These are phyloP conservation scores for Elsinoe australis DNA, from an alignment of 2,329 filamentous ascomycete species.

Conservation along the genomic window DNA sequence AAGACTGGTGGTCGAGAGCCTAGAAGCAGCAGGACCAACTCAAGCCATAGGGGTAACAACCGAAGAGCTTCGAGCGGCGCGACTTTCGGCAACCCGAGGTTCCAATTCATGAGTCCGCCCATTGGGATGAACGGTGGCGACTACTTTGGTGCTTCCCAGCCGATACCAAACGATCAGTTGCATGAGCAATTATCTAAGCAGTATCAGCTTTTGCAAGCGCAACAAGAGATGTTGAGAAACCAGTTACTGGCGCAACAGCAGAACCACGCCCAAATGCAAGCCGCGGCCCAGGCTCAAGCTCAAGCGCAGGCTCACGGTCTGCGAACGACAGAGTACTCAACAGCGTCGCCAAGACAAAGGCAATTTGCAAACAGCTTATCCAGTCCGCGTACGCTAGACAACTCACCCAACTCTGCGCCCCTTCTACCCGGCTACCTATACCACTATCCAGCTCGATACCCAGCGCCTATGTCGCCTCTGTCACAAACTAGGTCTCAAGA, in stretches of 20 bases:
- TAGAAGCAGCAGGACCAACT: slow-evolving; percentile 40
- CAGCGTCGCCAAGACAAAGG: slow-evolving; percentile 35
- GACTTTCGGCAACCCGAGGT: slow-evolving; percentile 36
- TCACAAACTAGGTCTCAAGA: slow-evolving; percentile 35
- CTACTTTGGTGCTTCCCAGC: slow-evolving; percentile 32
- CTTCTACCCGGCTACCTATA: slow-evolving; percentile 39
- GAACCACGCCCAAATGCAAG: slow-evolving; percentile 27
- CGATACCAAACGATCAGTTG: slow-evolving; percentile 33
- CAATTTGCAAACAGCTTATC: slow-evolving; percentile 27
- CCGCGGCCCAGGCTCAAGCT: slow-evolving; percentile 28
- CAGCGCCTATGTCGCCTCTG: slow-evolving; percentile 31
- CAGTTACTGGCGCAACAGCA: slow-evolving; percentile 40
- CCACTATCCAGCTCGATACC: slow-evolving; percentile 40
- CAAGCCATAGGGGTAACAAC: slow-evolving; percentile 42
- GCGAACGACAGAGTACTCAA: slow-evolving; percentile 24
- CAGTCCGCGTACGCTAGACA: slow-evolving; percentile 27
- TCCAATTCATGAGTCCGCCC: slow-evolving; percentile 38
- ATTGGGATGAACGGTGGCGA: slow-evolving; percentile 34
- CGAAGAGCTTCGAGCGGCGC: slow-evolving; percentile 53
- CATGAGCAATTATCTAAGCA: slow-evolving; percentile 45
- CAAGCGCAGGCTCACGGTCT: slow-evolving; percentile 29
- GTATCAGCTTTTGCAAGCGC: slow-evolving; percentile 33
- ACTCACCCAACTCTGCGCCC: slow-evolving; percentile 30
- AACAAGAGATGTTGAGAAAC: slow-evolving; percentile 32
- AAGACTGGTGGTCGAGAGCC: slow-evolving; percentile 30